A percentile compares a stretch with the other conserved stretches of the same genome.
Conservation (phyloP, 345 rosid genomes). For the Ceriops zippeliana region DNA sequence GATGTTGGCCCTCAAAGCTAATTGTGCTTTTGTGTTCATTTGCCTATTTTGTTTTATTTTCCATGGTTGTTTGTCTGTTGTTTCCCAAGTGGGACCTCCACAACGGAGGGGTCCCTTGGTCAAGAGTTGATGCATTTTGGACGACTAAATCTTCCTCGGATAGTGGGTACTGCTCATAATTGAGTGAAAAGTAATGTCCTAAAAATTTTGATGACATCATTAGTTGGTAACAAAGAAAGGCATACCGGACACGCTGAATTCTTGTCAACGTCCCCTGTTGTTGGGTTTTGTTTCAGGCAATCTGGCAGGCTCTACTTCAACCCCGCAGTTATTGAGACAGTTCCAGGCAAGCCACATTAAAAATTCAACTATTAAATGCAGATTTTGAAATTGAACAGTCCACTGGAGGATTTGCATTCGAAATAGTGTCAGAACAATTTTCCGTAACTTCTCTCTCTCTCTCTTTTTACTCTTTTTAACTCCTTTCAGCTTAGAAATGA, state of each 20-base stretch:
- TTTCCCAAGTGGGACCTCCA: not conserved
- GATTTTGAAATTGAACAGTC: not conserved
- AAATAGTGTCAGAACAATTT: not conserved
- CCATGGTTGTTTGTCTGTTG: not conserved
- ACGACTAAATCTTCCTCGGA: too few species aligned
- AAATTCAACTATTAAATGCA: conserved; percentile 15
- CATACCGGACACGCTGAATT: too few species aligned
- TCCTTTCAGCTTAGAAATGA: not conserved
- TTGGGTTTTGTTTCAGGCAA: conserved; percentile 38
- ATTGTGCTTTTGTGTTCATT: not conserved
- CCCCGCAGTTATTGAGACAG: conserved; percentile 53
- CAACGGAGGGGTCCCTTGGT: not conserved
- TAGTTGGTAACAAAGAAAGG: too few species aligned
- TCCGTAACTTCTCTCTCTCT: not conserved
- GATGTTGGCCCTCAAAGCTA: too few species aligned
- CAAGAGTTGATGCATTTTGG: too few species aligned
- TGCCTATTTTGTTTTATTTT: not conserved
- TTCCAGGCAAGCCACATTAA: conserved; percentile 39
- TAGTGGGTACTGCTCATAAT: too few species aligned
- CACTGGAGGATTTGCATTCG: not conserved
- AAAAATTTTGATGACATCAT: too few species aligned
- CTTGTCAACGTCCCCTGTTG: not conserved
- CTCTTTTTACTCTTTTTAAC: too few species aligned
- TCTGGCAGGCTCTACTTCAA: conserved; percentile 46
- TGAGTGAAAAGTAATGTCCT: too few species aligned